These are phyloP conservation scores for Nicotiana benthamiana DNA, from an alignment of 257 asterid genomes.

Conservation along the genomic window DNA sequence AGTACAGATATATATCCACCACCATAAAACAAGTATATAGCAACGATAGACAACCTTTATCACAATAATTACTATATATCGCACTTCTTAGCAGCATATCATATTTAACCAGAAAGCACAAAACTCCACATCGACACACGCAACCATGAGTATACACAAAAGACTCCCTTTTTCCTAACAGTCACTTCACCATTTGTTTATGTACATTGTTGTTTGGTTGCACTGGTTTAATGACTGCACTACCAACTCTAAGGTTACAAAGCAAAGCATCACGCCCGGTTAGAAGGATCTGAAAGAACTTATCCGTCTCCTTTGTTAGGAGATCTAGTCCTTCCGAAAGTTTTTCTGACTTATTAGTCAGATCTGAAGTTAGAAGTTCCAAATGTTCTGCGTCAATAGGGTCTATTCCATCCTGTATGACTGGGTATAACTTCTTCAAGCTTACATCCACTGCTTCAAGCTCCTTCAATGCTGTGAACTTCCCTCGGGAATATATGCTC, in stretches of 20 bases:
- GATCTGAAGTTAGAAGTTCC: slow-evolving; percentile 25
- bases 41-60: neutral
- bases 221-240: slow-evolving; percentile 14
- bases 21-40: slow-evolving; percentile 10
- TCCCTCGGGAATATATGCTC: slow-evolving; percentile 27
- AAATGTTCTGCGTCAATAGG: slow-evolving; percentile 28
- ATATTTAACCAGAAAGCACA: slow-evolving; percentile 16
- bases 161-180: neutral
- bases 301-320: slow-evolving; percentile 62
- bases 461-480: slow-evolving; percentile 51
- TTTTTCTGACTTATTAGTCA: slow-evolving; percentile 32
- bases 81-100: slow-evolving; percentile 5
- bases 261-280: slow-evolving; percentile 70
- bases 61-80: slow-evolving; percentile 14
- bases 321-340: slow-evolving; percentile 57
- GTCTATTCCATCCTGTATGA: slow-evolving; percentile 43
- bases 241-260: slow-evolving; percentile 60
- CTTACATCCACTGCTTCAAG: slow-evolving; percentile 52
- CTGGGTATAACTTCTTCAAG: slow-evolving; percentile 52
- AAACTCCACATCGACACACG: slow-evolving; percentile 13
- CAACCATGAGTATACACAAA: slow-evolving; percentile 18
- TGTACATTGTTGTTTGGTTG: slow-evolving; percentile 22
- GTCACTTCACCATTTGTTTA: slow-evolving; percentile 44
- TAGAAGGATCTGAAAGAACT: slow-evolving; percentile 64
- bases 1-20: slow-evolving; percentile 14